Base-by-base conservation (phyloP, 1,139 yeast species). In the Zygoascus hellenicus region DNA sequence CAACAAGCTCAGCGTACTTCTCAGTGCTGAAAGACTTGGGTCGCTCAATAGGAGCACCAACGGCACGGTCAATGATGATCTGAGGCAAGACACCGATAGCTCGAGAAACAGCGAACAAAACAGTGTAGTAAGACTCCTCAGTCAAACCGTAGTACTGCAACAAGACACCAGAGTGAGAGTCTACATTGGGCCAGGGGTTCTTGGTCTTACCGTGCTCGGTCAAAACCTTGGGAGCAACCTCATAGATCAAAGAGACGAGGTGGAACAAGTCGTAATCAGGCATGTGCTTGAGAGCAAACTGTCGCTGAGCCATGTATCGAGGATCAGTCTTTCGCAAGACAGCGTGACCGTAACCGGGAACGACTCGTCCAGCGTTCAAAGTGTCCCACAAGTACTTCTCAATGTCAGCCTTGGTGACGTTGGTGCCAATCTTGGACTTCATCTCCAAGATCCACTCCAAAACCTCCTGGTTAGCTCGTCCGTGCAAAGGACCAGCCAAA, bases 271-370 rank as follows among this genome's bases (percentile, higher is more conserved):
- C 96, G 72, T 87, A 86, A 72, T 90, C 90, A 69, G 97, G 96
- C 90, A 92, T 82, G 77, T 90, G 96, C 78, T 88, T 86, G 68
- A 85, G 80, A 59, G 97, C 98, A 66, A 90, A 90, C 77, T 89
- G 96, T 77, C 96, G 86, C 77, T 89, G 97, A 63, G 97, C 97
- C 54, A 87, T 87, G 81, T 88, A 90, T 75, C 97, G 83, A 67
- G 97, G 97, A 72, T 90, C 97, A 47, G 97, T 86, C 82, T 86
- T 87, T 78, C 97, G 86, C 69, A 89, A 79, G 57, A 89, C 97
- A 57, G 96, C 97, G 70, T 89, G 97, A 62, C 97, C 97, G 72
- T 90, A 90, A 69, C 97, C 97, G 66, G 97, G 97, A 61, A 90
- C 92, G 65, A 90, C 97, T 71, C 96, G 85, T 64, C 96, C 96